Base-by-base conservation (phyloP, 106 monocot genomes). In the Dioscorea alata region DNA sequence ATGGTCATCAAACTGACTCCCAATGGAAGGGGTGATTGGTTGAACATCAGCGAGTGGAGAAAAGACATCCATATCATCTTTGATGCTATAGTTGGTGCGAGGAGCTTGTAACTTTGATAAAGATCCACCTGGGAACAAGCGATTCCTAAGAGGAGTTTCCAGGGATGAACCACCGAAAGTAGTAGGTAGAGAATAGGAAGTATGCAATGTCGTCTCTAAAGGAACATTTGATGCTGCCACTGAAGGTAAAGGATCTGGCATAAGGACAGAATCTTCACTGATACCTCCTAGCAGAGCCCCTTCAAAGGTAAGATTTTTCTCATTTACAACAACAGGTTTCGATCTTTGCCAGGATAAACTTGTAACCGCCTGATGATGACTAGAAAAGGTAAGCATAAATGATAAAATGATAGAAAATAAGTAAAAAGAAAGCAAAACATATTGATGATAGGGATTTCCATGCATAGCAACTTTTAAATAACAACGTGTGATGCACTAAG, bases 1-100 rank as follows among this genome's bases (percentile, higher is more conserved):
- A 50, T 67, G 78, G 12, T 86, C 86, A 75, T 93, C 87, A 79
- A 84, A 90, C 78, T 71, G 81, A 63, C 70, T 90, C 61, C 79
- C 74, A 69, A 85, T 79, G 23, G 93, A 99, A 17, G 92, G 97
- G 15, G 92, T 84, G 49, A 92, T 85, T 76, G 99, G 93, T 70
- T 99, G 99, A 42, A 99, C 90, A 81, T 99, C 99, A 18, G 88
- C 99, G 57, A 99, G 79, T 20, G 99, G 99, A 54, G 99, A 99
- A 70, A 99, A 99, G 13, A 99, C 90, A 81, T 93, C 93, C 99
- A 99, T 99, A 74, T 99, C 99, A 78, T 99, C 99, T 69, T 99
- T 99, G 12, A 93, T 59, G 60, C 76, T 81, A 59, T 65, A 78
- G 65, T 22, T 76, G 70, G 59, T 48, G 10, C 73, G 86, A 65